Conservation (phyloP, 1,284 basidiomycete species). For the Xerocomus minutiporus region DNA sequence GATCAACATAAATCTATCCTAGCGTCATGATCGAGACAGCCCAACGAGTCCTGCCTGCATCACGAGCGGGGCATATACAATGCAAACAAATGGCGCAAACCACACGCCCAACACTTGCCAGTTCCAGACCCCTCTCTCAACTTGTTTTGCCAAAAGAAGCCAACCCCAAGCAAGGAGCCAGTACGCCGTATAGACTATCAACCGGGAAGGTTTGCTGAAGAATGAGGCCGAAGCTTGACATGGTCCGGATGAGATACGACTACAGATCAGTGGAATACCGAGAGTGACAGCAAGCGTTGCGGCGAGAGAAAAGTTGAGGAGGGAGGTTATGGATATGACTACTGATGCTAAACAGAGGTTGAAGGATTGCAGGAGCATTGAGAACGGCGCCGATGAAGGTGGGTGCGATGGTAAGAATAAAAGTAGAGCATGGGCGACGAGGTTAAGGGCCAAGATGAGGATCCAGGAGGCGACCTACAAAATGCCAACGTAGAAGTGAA, state of each 20-base stretch:
- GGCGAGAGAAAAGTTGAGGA: constrained; percentile 88
- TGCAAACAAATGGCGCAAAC: constrained; percentile 71
- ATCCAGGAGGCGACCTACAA: constrained; percentile 25
- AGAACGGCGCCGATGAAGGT: constrained; percentile 37
- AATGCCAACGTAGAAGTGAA: not conserved
- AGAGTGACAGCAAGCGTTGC: constrained; percentile 60
- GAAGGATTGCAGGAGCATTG: constrained; percentile 60
- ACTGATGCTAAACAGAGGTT: constrained; percentile 77
- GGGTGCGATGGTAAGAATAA: constrained; percentile 19
- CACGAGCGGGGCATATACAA: constrained; percentile 66
- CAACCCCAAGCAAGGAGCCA: constrained; percentile 53
- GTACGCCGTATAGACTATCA: constrained; percentile 43
- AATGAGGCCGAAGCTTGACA: constrained; percentile 30
- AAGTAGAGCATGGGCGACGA: constrained; percentile 31
- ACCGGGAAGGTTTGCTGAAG: constrained; percentile 25
- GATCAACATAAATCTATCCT: constrained; percentile 2
- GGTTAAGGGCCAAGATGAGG: constrained; percentile 29
- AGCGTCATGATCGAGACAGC: constrained; percentile 15
- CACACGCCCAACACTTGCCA: constrained; percentile 71
- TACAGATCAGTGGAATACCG: constrained; percentile 55
- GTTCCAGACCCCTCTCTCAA: constrained; percentile 52
- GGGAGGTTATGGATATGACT: constrained; percentile 76
- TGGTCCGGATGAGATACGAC: constrained; percentile 17
- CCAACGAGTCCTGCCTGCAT: constrained; percentile 62
- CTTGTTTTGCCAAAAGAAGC: constrained; percentile 44